Evolutionary conservation across 108 stramenopile species (phyloP), one percentile per base, ranked within the genome.

Genomic region (Skeletonema costatum): DNA sequence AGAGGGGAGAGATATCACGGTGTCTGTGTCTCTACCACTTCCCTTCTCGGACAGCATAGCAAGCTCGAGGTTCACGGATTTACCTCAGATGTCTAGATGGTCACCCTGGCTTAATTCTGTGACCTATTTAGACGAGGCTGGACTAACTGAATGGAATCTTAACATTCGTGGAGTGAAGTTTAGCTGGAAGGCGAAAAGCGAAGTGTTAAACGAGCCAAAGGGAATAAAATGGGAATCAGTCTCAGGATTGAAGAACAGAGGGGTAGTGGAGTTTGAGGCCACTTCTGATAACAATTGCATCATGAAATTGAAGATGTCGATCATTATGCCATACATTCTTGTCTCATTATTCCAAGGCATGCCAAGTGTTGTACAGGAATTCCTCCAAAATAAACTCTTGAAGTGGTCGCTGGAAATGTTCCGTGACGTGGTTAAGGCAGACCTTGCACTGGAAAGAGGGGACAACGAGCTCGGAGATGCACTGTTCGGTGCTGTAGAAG

Each of bases 401-500:
- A 93, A 93, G 48, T 95, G 94, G 94, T 92, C 91, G 19, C 68
- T 95, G 64, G 94, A 95, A 74, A 95, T 90, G 90, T 95, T 95
- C 66, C 83, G 94, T 60, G 94, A 95, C 66, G 90, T 89, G 60
- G 94, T 95, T 29, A 93, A 93, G 73, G 92, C 89, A n/a, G 94
- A 95, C 59, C 59, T 95, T 51, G 92, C 92, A 21, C 70, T 95
- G 60, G 94, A 95, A 73, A 80, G 90, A 60, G 94, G 94, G 33
- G 91, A 95, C 72, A 76, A 89, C 38, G 94, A 93, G 67, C 86
- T 95, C 17, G 94, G 94, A 14, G 94, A 95, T 74, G 94, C 94
- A 25, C 66, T 95, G 16, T 92, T 92, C 74, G 89, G 90, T 32
- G 89, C 94, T 19, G 94, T 93, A 0, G 94, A 95, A 74, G 94